phyloP scores from a whole-genome alignment of 2,329 filamentous ascomycete species.

The Pseudogymnoascus pannorum region DNA sequence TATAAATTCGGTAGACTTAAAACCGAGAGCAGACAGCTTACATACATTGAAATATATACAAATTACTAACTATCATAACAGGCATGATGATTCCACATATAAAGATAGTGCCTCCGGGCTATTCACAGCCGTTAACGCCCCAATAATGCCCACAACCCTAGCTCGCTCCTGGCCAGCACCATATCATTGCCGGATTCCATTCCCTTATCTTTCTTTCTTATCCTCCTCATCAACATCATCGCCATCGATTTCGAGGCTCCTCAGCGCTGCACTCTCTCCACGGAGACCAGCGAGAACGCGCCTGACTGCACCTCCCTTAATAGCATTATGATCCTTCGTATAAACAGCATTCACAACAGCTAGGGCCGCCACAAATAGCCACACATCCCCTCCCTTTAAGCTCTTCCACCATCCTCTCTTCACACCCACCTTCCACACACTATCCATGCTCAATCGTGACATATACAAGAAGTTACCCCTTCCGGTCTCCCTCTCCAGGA shows the following conservation, averaged over 20 bases:
- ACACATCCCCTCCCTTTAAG: slow-evolving; percentile 73
- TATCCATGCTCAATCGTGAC: slow-evolving; percentile 71
- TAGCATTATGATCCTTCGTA: slow-evolving; percentile 24
- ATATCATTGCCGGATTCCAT: neutral
- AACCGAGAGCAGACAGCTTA: neutral
- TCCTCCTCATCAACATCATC: slow-evolving; percentile 7
- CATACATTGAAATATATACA: slow-evolving; percentile 4
- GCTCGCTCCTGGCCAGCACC: neutral
- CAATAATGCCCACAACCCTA: neutral
- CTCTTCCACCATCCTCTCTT: slow-evolving; percentile 86
- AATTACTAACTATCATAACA: neutral
- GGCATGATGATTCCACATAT: neutral
- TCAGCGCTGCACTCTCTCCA: slow-evolving; percentile 21
- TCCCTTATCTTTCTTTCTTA: neutral
- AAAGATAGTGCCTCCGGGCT: neutral
- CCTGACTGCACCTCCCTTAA: slow-evolving; percentile 22
- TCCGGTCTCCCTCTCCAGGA: slow-evolving; percentile 59
- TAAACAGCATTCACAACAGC: slow-evolving; percentile 65
- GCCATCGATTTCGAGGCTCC: neutral
- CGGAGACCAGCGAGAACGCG: slow-evolving; percentile 23
- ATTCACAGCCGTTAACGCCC: slow-evolving; percentile 4
- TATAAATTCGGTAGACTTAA: neutral
- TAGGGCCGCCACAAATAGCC: slow-evolving; percentile 73
- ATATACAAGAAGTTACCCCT: slow-evolving; percentile 71
- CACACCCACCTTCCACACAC: slow-evolving; percentile 85